A percentile compares a stretch with the other conserved stretches of the same genome.
These are phyloP conservation scores for Solanum hybrid DNA, from an alignment of 305 asterid species.

Conservation along the genomic window DNA sequence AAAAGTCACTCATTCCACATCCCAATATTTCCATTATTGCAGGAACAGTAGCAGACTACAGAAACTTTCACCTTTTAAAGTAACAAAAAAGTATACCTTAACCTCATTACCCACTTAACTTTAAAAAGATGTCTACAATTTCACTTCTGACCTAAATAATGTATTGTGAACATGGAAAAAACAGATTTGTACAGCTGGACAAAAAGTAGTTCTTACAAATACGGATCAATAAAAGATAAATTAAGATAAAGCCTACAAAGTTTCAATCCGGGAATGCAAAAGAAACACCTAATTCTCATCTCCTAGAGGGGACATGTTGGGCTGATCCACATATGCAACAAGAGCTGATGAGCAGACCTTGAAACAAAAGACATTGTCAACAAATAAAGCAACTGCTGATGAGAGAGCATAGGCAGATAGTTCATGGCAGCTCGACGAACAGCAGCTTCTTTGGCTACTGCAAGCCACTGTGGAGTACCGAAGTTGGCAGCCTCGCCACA, in stretches of 20 bases:
- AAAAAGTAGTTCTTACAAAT: background rate
- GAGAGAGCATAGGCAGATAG: constrained; percentile 98
- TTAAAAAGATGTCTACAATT: background rate
- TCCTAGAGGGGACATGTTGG: constrained; percentile 1
- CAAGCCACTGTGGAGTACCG: constrained; percentile 90
- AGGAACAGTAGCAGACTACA: background rate
- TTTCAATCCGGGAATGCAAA: background rate
- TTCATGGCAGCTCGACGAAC: constrained; percentile 97
- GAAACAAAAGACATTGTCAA: constrained; percentile 94
- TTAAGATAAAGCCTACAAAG: background rate
- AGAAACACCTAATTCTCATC: background rate
- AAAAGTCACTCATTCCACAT: background rate
- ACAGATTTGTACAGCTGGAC: constrained; percentile 1
- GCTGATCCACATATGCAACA: constrained; percentile 4
- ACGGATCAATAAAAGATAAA: background rate
- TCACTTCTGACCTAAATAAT: background rate
- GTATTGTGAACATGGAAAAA: background rate
- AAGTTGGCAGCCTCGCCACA: constrained; percentile 99
- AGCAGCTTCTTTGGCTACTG: constrained; percentile 96
- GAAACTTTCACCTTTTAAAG: constrained; percentile 1
- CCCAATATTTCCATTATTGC: background rate
- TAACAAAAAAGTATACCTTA: background rate
- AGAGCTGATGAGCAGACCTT: constrained; percentile 42
- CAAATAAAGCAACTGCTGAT: constrained; percentile 84
- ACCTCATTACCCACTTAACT: background rate